Percentiles rank a stretch among this genome's conserved stretches.
phyloP scores from a whole-genome alignment of 1,139 yeast species.

The Candida dubliniensis region DNA sequence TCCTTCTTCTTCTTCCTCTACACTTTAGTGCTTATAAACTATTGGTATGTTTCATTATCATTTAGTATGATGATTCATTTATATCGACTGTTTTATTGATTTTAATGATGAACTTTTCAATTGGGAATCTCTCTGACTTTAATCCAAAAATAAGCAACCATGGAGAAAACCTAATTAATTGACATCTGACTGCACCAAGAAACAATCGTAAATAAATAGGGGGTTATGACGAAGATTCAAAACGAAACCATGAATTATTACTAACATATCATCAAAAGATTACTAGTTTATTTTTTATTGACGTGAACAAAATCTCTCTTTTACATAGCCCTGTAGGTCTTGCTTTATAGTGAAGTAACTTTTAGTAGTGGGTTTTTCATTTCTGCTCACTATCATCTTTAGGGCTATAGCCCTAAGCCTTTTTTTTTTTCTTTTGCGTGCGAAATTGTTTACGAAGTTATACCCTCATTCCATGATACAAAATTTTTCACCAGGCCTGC shows the following conservation, averaged over 20 bases:
- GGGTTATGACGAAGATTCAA: too few relatives aligned
- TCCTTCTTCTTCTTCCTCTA: background rate
- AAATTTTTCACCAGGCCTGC: constrained; percentile 7
- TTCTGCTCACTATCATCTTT: background rate
- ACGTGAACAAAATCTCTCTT: too few relatives aligned
- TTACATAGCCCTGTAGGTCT: too few relatives aligned
- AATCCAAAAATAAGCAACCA: constrained; percentile 23
- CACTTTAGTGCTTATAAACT: background rate
- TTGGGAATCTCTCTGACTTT: constrained; percentile 41
- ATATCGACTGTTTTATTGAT: background rate
- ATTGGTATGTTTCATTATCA: background rate
- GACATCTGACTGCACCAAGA: constrained; percentile 13
- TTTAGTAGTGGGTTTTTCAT: too few relatives aligned
- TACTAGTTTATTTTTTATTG: too few relatives aligned
- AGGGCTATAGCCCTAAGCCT: background rate
- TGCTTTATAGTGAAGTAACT: too few relatives aligned
- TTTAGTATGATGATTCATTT: background rate
- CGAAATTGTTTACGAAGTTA: background rate
- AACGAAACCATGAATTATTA: too few relatives aligned
- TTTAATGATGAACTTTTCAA: constrained; percentile 30
- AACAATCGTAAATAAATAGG: background rate
- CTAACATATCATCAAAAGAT: too few relatives aligned
- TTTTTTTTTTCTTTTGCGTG: background rate
- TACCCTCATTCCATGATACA: constrained; percentile 1
- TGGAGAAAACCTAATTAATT: constrained; percentile 28